phyloP scores from a whole-genome alignment of 306 rosid species.

The barrel medic (Medicago truncatula) region DNA sequence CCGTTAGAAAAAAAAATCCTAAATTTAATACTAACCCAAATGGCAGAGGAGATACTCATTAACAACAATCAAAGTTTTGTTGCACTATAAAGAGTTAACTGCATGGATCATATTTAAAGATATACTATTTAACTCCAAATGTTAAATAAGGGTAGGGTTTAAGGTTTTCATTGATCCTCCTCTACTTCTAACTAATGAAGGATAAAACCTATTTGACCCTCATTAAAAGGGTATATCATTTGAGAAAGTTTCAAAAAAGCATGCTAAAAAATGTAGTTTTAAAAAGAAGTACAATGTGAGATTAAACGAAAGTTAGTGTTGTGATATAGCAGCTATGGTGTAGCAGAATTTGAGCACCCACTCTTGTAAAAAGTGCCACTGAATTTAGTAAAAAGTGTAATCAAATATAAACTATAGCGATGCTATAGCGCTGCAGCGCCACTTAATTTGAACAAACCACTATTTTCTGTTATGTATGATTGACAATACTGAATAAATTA shows the following conservation, averaged over 20 bases:
- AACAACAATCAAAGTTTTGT: background rate
- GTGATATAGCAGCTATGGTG: background rate
- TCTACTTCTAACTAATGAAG: slow-evolving; percentile 2
- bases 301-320: slow-evolving; percentile 16
- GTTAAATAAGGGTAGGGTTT: background rate
- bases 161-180: background rate
- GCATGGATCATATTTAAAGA: background rate
- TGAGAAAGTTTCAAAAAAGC: background rate
- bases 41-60: background rate
- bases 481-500: background rate
- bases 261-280: background rate
- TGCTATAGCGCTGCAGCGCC: background rate
- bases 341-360: background rate
- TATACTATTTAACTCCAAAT: slow-evolving; percentile 4
- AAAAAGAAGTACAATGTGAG: slow-evolving; percentile 20
- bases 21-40: background rate
- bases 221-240: no score
- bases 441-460: background rate
- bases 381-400: background rate
- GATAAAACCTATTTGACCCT: no score
- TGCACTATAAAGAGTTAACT: background rate
- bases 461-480: background rate
- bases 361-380: background rate
- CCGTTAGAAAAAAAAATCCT: background rate
- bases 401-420: background rate